A percentile compares a stretch with the other conserved stretches of the same genome.
Evolutionary conservation across 345 rosid genomes (phyloP).

Genomic region (Pistacia vera): DNA sequence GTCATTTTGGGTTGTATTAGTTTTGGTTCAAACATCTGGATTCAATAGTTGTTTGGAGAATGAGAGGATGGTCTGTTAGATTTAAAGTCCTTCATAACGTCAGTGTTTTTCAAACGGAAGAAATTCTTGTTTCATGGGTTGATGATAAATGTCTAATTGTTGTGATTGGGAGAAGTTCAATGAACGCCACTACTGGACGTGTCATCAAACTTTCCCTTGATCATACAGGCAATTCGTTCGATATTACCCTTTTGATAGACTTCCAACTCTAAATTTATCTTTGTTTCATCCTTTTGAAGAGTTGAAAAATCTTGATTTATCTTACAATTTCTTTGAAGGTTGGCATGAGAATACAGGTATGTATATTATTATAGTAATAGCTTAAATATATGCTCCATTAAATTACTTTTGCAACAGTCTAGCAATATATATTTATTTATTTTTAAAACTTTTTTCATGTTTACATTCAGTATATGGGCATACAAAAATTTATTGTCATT

Average conservation of each 20-base stretch:
- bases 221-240: neutral
- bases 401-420: too few species aligned
- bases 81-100: slow-evolving; percentile 17
- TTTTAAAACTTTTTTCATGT: too few species aligned
- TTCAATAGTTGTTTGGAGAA: neutral
- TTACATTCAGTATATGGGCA: too few species aligned
- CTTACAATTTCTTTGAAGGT: neutral
- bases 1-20: neutral
- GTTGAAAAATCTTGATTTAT: neutral
- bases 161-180: slow-evolving; percentile 13
- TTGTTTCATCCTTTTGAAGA: slow-evolving; percentile 17
- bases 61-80: slow-evolving; percentile 32
- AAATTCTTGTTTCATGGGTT: slow-evolving; percentile 12
- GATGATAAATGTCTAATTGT: neutral
- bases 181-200: slow-evolving; percentile 3
- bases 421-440: too few species aligned
- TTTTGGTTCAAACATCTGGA: slow-evolving; percentile 1
- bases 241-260: neutral
- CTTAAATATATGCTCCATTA: neutral
- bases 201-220: neutral
- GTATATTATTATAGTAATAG: neutral
- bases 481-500: too few species aligned
- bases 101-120: neutral
- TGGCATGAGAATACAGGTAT: neutral
- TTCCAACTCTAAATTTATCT: slow-evolving; percentile 14